Percentiles rank a stretch among this genome's conserved stretches.
Conservation (phyloP, 257 asterid genomes). For the Solanum etuberosum region DNA sequence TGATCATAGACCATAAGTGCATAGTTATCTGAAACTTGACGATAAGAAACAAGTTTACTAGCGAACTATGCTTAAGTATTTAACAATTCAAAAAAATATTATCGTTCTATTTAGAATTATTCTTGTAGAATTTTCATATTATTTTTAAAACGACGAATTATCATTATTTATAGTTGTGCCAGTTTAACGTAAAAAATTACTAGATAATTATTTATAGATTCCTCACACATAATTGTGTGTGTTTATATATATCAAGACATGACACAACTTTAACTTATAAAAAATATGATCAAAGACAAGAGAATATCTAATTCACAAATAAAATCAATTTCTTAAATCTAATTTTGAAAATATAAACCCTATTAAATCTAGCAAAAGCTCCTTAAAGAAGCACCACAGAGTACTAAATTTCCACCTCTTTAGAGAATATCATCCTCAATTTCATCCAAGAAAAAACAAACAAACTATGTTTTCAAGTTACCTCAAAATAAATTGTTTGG, state of each 20-base stretch:
- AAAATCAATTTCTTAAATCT: neutral
- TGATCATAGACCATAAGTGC: no score
- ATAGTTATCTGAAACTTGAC: neutral
- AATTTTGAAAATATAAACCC: neutral
- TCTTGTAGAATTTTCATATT: neutral
- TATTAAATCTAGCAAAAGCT: neutral
- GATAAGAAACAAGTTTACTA: neutral
- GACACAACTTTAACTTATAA: neutral
- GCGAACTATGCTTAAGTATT: neutral
- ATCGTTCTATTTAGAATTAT: neutral
- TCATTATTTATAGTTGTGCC: no score
- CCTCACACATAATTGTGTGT: neutral
- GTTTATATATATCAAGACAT: no score
- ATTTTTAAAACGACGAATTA: neutral
- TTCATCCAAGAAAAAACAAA: neutral
- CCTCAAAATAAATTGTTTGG: neutral
- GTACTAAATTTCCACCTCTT: neutral
- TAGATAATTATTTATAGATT: neutral
- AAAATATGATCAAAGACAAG: no score
- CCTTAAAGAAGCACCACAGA: neutral
- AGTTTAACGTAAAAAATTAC: no score
- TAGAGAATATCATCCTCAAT: neutral
- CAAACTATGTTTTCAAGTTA: neutral
- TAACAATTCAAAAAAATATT: neutral
- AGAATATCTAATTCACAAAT: neutral